Percentiles rank a stretch among this genome's conserved stretches.
phyloP scores from a whole-genome alignment of 2,329 filamentous ascomycete species.

The Eutypella sp. region DNA sequence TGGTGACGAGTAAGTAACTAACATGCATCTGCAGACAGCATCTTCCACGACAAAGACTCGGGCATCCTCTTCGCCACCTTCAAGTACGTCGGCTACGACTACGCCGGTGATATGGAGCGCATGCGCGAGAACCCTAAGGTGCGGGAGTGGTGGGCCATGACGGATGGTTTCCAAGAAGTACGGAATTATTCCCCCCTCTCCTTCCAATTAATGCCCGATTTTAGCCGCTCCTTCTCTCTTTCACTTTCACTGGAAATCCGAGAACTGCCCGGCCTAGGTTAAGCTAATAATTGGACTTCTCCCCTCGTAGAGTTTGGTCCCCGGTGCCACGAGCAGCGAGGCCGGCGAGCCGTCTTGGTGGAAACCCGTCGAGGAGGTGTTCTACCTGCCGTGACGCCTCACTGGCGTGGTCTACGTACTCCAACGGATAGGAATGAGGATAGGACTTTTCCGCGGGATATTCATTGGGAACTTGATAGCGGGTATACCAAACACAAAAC shows the following conservation, averaged over 20 bases:
- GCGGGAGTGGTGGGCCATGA: conserved; percentile 76
- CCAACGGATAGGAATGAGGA: too few species aligned
- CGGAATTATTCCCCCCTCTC: too few species aligned
- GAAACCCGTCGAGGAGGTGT: conserved; percentile 65
- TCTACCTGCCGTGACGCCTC: conserved; percentile 47
- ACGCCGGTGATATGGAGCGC: conserved; percentile 67
- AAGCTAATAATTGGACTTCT: neutral
- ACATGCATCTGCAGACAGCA: conserved; percentile 52
- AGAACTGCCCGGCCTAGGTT: too few species aligned
- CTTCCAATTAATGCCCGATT: too few species aligned
- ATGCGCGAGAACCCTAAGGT: conserved; percentile 71
- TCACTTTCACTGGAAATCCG: too few species aligned
- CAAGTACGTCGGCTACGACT: conserved; percentile 73
- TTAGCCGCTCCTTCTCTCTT: too few species aligned
- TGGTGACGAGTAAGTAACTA: too few species aligned
- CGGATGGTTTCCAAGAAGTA: conserved; percentile 67
- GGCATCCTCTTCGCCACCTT: conserved; percentile 68
- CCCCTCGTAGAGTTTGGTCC: conserved; percentile 40
- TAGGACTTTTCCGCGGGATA: too few species aligned
- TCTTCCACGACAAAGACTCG: conserved; percentile 61
- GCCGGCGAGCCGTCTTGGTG: conserved; percentile 62
- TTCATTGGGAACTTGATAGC: too few species aligned
- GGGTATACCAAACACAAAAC: too few species aligned
- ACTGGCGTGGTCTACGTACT: neutral
- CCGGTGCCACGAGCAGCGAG: conserved; percentile 54